A percentile compares a stretch with the other conserved stretches of the same genome.
phyloP scores from a whole-genome alignment of 2,329 filamentous ascomycete genomes.

The Thermoascus crustaceus region DNA sequence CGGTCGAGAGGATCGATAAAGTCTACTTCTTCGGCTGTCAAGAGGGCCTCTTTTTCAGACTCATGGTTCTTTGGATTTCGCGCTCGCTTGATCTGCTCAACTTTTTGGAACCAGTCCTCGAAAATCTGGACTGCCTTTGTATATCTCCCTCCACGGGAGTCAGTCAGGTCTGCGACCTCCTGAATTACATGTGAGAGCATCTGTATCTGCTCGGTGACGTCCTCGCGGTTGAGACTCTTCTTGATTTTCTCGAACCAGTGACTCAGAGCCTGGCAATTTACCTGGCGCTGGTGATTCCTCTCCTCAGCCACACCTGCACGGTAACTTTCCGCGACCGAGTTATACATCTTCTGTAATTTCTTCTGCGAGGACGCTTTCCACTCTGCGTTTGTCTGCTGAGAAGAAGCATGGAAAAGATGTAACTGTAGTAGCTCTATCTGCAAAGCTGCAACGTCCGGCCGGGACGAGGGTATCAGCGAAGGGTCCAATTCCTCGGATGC shows the following conservation, averaged over 20 bases:
- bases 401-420: constrained; percentile 29
- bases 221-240: constrained; percentile 18
- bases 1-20: constrained; percentile 30
- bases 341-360: constrained; percentile 26
- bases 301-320: constrained; percentile 24
- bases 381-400: constrained; percentile 19
- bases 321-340: constrained; percentile 28
- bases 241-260: constrained; percentile 26
- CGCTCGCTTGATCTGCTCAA: constrained; percentile 17
- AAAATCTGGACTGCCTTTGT: constrained; percentile 22
- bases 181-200: constrained; percentile 32
- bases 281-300: constrained; percentile 21
- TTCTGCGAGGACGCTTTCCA: constrained; percentile 24
- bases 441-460: constrained; percentile 28
- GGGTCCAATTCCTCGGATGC: constrained; percentile 10
- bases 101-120: constrained; percentile 29
- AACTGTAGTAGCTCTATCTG: constrained; percentile 39
- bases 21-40: constrained; percentile 8
- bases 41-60: constrained; percentile 5
- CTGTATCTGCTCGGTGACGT: constrained; percentile 30
- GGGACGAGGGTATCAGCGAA: constrained; percentile 20
- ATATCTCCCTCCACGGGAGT: constrained; percentile 21
- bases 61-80: constrained; percentile 4
- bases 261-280: constrained; percentile 29
- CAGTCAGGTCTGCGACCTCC: constrained; percentile 27